These are phyloP conservation scores for Lichina pygmaea DNA, from an alignment of 495 filamentous ascomycete species.

Conservation along the genomic window DNA sequence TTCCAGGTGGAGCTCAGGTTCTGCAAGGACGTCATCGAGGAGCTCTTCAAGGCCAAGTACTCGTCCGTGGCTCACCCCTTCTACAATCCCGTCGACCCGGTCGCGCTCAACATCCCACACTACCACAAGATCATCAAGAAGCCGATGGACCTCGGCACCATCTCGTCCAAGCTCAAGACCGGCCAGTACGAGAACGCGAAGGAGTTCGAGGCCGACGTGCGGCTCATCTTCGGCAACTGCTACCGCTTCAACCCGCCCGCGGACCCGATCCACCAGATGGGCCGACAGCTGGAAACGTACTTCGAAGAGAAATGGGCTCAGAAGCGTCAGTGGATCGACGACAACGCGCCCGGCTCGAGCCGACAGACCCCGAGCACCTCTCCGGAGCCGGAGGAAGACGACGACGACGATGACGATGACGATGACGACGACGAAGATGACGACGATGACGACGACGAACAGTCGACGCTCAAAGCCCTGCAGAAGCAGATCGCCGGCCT, in stretches of 20 bases:
- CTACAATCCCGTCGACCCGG: slow-evolving; percentile 64
- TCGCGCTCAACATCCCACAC: slow-evolving; percentile 75
- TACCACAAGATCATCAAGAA: slow-evolving; percentile 88
- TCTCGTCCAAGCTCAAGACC: slow-evolving; percentile 41
- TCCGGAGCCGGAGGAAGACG: slow-evolving; percentile 28
- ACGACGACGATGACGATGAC: slow-evolving; percentile 40
- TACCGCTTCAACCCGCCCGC: slow-evolving; percentile 65
- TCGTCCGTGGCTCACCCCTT: slow-evolving; percentile 38
- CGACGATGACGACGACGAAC: slow-evolving; percentile 21
- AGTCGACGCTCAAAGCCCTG: slow-evolving; percentile 37
- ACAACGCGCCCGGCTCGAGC: slow-evolving; percentile 33
- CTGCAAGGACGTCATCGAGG: slow-evolving; percentile 55
- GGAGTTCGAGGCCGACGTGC: slow-evolving; percentile 66
- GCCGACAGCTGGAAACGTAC: slow-evolving; percentile 38
- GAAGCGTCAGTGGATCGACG: slow-evolving; percentile 50
- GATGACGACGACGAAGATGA: slow-evolving; percentile 34
- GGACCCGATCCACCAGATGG: slow-evolving; percentile 45
- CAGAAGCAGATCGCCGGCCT: slow-evolving; percentile 37
- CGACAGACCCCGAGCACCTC: slow-evolving; percentile 17
- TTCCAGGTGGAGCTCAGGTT: slow-evolving; percentile 68
- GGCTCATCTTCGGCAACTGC: slow-evolving; percentile 69
- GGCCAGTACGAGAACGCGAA: slow-evolving; percentile 64
- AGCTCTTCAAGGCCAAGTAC: slow-evolving; percentile 53
- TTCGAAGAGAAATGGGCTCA: slow-evolving; percentile 47
- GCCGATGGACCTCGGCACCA: slow-evolving; percentile 78